Evolutionary conservation across 1,284 basidiomycete genomes (phyloP), one percentile per base, ranked within the genome.

Genomic region (Boletus calvinii): DNA sequence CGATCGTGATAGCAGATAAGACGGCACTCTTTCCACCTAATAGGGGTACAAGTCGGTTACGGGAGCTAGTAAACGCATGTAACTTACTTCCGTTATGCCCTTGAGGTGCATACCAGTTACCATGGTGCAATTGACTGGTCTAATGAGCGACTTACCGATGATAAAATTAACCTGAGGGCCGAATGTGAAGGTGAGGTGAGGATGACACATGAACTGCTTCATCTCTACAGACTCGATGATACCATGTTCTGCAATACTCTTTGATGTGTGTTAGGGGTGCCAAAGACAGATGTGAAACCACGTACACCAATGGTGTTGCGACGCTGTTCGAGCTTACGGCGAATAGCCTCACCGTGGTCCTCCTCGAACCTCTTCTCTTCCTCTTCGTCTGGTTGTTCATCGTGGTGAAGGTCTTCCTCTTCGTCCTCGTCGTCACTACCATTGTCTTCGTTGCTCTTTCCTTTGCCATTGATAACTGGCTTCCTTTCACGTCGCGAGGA

Each of bases 151-250:
- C 57, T 47, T 73, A 79, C 97, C 97, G 52, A 98, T 96, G 59
- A 99, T 89, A 66, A 99, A 98, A 73, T 99, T 98, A 67, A 98
- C 90, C 68, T 94, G 92, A 3, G 88, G 86, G 1, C 89, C 92
- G 60, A 97, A 92, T 6, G 79, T 77, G 69, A 97, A 90, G 0
- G 78, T 83, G 43, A 95, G 79, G 68, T 82, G 85, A 64, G 84
- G 80, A 74, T 99, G 97, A 68, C 94, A 98, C 95, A 99, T 98
- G 72, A 99, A 99, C 69, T 98, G 90, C 65, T 85, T 78, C 78
- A 97, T 83, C 63, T 92, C 87, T 47, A 99, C 82, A 22, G 77
- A 78, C 62, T 94, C 89, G 58, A 98, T 90, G 55, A 96, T 87
- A 11, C 95, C 96, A 61, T 87, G 81, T 45, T 93, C 85, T 4